Percentiles rank a stretch among this genome's conserved stretches.
Conservation (phyloP, 768 basidiomycete genomes). For the Hypsizygus marmoreus region DNA sequence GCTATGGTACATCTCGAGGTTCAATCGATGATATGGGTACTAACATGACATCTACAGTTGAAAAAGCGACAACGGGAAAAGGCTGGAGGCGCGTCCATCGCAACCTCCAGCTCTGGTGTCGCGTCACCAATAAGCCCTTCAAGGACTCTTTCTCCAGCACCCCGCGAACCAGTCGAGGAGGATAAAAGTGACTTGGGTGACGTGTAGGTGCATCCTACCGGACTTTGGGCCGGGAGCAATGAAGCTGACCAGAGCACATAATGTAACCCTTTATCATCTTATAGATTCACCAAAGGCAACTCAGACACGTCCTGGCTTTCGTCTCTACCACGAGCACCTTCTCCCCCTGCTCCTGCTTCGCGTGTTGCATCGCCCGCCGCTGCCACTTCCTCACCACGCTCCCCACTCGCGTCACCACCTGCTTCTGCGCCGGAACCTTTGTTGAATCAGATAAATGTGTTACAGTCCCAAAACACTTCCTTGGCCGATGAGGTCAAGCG, state of each 20-base stretch:
- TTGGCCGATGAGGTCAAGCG: conserved; percentile 19
- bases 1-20: conserved; percentile 59
- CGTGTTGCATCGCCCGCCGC: conserved; percentile 17
- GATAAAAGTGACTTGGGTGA: conserved; percentile 58
- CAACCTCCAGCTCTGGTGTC: conserved; percentile 31
- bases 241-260: conserved; percentile 6
- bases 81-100: conserved; percentile 40
- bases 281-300: conserved; percentile 46
- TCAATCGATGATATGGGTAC: conserved; percentile 5
- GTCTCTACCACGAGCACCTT: conserved; percentile 49
- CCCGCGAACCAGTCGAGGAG: conserved; percentile 43
- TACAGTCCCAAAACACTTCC: conserved; percentile 24
- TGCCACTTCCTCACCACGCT: conserved; percentile 22
- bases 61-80: conserved; percentile 84
- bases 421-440: conserved; percentile 11
- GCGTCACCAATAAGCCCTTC: conserved; percentile 40
- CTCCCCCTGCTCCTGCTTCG: conserved; percentile 34
- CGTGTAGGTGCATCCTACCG: conserved; percentile 54
- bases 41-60: conserved; percentile 45
- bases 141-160: conserved; percentile 54
- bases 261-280: conserved; percentile 3
- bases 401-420: conserved; percentile 18
- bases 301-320: conserved; percentile 62
- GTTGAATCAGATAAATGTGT: conserved; percentile 16
- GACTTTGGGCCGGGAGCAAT: conserved; percentile 9